These are phyloP conservation scores for Monosporascus sp. DNA, from an alignment of 2,329 filamentous ascomycete genomes.

Conservation along the genomic window DNA sequence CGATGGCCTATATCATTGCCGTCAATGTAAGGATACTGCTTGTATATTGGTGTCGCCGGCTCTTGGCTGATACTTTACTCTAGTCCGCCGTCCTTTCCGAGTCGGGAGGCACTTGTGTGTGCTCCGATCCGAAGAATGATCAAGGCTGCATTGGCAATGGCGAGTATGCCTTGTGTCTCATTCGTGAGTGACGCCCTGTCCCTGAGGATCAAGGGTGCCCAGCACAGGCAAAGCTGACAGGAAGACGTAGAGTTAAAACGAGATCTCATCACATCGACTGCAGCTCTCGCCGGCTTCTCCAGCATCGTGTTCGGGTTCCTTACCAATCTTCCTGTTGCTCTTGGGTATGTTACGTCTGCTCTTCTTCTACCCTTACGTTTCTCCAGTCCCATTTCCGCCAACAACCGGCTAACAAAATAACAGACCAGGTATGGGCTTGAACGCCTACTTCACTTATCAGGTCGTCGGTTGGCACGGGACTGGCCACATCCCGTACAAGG, in stretches of 20 bases:
- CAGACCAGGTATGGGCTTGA: slow-evolving; percentile 63
- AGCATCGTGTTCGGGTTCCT: slow-evolving; percentile 74
- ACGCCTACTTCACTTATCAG: slow-evolving; percentile 64
- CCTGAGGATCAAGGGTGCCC: not conserved
- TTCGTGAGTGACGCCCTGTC: slow-evolving; percentile 30
- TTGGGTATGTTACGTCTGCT: slow-evolving; percentile 53
- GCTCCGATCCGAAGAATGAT: slow-evolving; percentile 36
- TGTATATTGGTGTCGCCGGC: not conserved
- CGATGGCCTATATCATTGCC: slow-evolving; percentile 82
- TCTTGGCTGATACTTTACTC: slow-evolving; percentile 1
- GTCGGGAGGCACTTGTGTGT: slow-evolving; percentile 72
- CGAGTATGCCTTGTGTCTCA: slow-evolving; percentile 41
- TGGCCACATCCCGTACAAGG: slow-evolving; percentile 51
- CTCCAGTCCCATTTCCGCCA: no score
- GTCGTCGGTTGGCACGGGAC: slow-evolving; percentile 57
- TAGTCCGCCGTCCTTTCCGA: slow-evolving; percentile 68
- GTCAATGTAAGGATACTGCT: slow-evolving; percentile 47
- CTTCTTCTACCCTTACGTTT: not conserved
- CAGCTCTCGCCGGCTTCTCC: slow-evolving; percentile 70
- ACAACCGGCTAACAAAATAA: not conserved
- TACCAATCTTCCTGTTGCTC: slow-evolving; percentile 73
- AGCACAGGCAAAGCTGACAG: slow-evolving; percentile 4
- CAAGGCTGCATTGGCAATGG: slow-evolving; percentile 42
- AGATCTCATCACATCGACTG: slow-evolving; percentile 77
- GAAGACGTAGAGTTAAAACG: slow-evolving; percentile 53